Percentiles rank a stretch among this genome's conserved stretches.
phyloP scores from a whole-genome alignment of 768 basidiomycete species.

The Russula dissimulans region DNA sequence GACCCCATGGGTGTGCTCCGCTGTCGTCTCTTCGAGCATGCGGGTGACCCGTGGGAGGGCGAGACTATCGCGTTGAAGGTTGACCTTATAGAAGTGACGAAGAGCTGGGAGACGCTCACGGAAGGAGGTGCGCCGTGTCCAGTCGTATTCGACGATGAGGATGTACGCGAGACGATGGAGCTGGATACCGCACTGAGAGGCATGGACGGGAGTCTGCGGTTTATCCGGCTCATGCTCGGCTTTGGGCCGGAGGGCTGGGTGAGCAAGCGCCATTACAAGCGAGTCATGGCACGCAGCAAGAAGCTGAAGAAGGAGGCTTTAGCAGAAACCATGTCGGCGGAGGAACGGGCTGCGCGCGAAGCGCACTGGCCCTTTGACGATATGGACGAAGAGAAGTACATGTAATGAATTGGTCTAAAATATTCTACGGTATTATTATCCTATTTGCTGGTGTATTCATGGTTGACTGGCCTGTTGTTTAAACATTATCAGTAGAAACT shows the following conservation, averaged over 20 bases:
- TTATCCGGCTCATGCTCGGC: no score
- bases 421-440: no score
- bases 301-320: not conserved
- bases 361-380: conserved; percentile 40
- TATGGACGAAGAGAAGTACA: conserved; percentile 41
- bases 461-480: not conserved
- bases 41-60: conserved; percentile 42
- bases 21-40: conserved; percentile 36
- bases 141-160: conserved; percentile 37
- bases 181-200: conserved; percentile 20
- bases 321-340: conserved; percentile 15
- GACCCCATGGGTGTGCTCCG: conserved; percentile 23
- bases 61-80: conserved; percentile 35
- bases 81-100: conserved; percentile 35
- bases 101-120: conserved; percentile 36
- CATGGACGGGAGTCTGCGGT: not conserved
- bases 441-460: not conserved
- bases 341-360: conserved; percentile 32
- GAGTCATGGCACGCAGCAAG: not conserved
- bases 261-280: not conserved
- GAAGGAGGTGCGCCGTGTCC: conserved; percentile 35
- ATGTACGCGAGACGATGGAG: conserved; percentile 34
- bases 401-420: conserved; percentile 23
- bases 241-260: not conserved
- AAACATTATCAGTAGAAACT: not conserved